Evolutionary conservation across 176 grass and related monocot genomes (phyloP), one percentile per base, ranked within the genome.

Genomic region (Zizania latifolia): DNA sequence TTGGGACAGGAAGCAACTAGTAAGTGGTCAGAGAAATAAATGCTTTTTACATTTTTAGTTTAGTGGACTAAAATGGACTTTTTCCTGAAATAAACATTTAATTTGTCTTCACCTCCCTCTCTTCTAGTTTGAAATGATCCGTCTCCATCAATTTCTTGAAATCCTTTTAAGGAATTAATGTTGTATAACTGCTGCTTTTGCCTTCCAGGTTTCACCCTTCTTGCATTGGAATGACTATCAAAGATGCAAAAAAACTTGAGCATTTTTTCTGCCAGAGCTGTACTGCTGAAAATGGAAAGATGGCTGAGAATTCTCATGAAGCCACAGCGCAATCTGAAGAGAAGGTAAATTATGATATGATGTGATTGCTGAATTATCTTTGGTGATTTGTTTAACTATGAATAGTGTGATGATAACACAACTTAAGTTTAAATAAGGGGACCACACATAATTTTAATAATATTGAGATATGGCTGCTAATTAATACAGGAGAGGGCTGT

Each of bases 221-320:
- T 74, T 99, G 96, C 77, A 86, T 95, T 67, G 87, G 85, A 58
- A 90, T 99, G 96, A 84, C 84, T 28, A 87, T 86, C 53, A 93
- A 92, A 81, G 87, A 99, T 75, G 96, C 96, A 73, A 99, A 99
- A 79, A 99, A 92, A 73, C 76, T 94, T 19, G 96, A 92, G 10
- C 96, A 99, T 79, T 99, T 99, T 84, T 95, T 92, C 80, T 99
- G 96, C 63, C 81, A 99, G 78, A 76, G 58, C 29, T 99, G 96
- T 81, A 83, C 84, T 2, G 72, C 82, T 55, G 89, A 99, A 86
- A 93, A 99, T 73, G 92, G 85, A 19, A 95, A 95, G 75, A 77
- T 78, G 77, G 77, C 77, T 53, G 92, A 94, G 73, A 92, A 92
- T 70, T 78, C 75, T 70, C 75, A 89, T 65, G 86, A 83, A 75